Evolutionary conservation across 345 rosid species (phyloP).

Genomic region (Salix suchowensis): DNA sequence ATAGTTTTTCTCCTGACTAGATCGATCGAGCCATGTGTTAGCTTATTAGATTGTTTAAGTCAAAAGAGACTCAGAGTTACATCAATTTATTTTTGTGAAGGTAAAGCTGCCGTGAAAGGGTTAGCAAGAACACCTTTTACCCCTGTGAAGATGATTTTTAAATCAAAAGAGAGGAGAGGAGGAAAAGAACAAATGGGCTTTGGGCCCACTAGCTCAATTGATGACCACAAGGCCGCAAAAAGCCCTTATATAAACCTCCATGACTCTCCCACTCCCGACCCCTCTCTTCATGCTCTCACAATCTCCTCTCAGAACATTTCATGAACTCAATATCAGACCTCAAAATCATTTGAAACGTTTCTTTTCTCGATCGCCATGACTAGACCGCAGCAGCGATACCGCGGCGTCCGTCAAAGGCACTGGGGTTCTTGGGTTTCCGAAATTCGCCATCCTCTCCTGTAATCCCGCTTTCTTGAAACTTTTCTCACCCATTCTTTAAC

Average conservation of each 20-base stretch:
- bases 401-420: constrained; percentile 31
- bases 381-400: constrained; percentile 24
- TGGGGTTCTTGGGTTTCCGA: constrained; percentile 35
- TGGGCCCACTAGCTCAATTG: constrained; percentile 22
- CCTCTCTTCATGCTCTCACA: neutral
- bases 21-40: too few relatives aligned
- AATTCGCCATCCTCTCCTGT: constrained; percentile 30
- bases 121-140: neutral
- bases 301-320: constrained; percentile 17
- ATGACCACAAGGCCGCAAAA: constrained; percentile 34
- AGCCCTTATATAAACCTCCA: constrained; percentile 24
- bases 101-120: too few relatives aligned
- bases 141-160: neutral
- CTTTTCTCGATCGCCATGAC: constrained; percentile 1
- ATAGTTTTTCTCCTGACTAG: too few relatives aligned
- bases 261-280: neutral
- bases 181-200: neutral
- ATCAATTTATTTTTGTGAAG: too few relatives aligned
- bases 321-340: constrained; percentile 13
- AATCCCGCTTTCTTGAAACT: neutral
- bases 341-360: constrained; percentile 8
- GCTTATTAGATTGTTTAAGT: too few relatives aligned
- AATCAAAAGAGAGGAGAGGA: neutral
- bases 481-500: neutral
- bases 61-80: too few relatives aligned